A percentile compares a stretch with the other conserved stretches of the same genome.
phyloP scores from a whole-genome alignment of 2,329 filamentous ascomycete genomes.

The Botrytis fragariae region DNA sequence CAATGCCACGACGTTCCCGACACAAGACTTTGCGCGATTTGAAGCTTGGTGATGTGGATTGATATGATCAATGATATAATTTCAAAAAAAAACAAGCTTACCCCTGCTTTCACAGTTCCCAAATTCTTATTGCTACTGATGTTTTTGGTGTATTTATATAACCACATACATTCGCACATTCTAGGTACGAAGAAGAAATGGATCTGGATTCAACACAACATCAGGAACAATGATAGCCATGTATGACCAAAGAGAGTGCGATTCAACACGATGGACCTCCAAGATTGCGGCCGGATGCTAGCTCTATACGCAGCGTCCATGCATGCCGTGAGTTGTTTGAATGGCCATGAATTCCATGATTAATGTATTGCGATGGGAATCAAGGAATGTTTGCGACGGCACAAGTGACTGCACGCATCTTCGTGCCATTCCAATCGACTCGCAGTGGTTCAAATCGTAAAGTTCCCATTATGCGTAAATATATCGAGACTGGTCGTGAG shows the following conservation, averaged over 20 bases:
- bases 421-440: neutral
- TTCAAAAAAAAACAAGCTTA: neutral
- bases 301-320: neutral
- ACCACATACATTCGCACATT: neutral
- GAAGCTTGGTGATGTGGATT: slow-evolving; percentile 11
- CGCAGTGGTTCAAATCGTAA: neutral
- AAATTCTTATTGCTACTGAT: neutral
- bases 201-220: neutral
- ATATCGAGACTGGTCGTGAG: neutral
- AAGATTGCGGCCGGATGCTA: neutral
- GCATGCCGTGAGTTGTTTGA: neutral
- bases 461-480: neutral
- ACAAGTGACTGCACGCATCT: neutral
- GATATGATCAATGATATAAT: neutral
- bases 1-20: slow-evolving; percentile 35
- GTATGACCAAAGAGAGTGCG: neutral
- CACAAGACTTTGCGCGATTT: slow-evolving; percentile 14
- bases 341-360: neutral
- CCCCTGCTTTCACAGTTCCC: neutral
- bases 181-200: neutral
- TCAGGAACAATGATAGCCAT: neutral
- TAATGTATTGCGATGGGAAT: neutral
- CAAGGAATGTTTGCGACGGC: neutral
- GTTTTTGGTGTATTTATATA: neutral
- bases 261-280: no score